Conservation (phyloP, 768 basidiomycete species). For the Cytidiella melzeri region DNA sequence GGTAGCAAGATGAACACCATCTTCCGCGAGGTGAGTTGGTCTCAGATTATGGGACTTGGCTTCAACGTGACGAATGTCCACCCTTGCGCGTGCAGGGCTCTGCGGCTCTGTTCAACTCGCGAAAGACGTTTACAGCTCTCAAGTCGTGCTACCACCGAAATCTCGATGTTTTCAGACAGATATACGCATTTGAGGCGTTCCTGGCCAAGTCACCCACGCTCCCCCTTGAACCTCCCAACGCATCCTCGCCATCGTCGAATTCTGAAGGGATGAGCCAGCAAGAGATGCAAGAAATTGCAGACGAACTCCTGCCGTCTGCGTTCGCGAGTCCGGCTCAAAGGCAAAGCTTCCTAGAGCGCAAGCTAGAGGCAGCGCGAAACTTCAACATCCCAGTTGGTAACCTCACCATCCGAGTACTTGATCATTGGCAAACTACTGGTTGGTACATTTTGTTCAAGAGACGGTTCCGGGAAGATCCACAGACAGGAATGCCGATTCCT, state of each 20-base stretch:
- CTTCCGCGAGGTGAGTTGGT: conserved; percentile 57
- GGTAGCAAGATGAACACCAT: conserved; percentile 80
- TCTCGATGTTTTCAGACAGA: conserved; percentile 80
- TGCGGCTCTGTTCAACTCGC: conserved; percentile 59
- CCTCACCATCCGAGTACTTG: conserved; percentile 65
- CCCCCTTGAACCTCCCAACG: conserved; percentile 13
- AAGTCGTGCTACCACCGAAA: conserved; percentile 85
- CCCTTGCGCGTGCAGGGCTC: conserved; percentile 46
- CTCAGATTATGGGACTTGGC: not conserved
- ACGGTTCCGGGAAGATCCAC: conserved; percentile 34
- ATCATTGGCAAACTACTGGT: conserved; percentile 72
- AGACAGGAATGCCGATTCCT: conserved; percentile 19
- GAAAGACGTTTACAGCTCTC: conserved; percentile 79
- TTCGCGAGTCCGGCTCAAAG: conserved; percentile 53
- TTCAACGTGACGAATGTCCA: not conserved
- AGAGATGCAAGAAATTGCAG: conserved; percentile 1
- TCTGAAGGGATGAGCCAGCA: not conserved
- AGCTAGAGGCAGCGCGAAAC: conserved; percentile 59
- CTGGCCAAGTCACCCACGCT: conserved; percentile 31
- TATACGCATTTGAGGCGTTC: conserved; percentile 63
- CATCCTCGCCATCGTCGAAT: not conserved
- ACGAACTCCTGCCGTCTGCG: conserved; percentile 18
- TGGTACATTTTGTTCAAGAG: conserved; percentile 74
- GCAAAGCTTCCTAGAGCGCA: conserved; percentile 65
- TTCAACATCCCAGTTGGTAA: conserved; percentile 67